Base-by-base conservation (phyloP, 148 eudicot genomes). In the Rhododendron henanense region DNA sequence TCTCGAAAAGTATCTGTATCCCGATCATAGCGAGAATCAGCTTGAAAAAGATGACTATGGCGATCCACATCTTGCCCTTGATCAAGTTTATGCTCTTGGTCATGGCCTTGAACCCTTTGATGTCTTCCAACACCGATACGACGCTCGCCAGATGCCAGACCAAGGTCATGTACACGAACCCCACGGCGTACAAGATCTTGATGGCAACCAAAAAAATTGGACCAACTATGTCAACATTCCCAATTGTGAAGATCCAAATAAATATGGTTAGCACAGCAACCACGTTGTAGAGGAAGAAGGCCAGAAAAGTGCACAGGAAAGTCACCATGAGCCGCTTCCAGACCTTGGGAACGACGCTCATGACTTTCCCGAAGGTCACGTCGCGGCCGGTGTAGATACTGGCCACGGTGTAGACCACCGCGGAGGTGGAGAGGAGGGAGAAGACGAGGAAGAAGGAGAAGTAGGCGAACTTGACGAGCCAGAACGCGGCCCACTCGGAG, bases 401-500 rank as follows among this genome's bases (percentile, higher is more conserved):
- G 53, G 91, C 89, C 8, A 87, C 75, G 80, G 89, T 82, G 81
- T 87, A 87, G n/a, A 89, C 89, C 6, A 89, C 85, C 0, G 87
- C 87, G 21, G 89, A 78, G 51, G 91, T 89, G 7, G 91, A 89
- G 51, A 89, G 87, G 51, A 89, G 89, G n/a, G 88, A 85, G 39
- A 89, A 51, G 14, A 85, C 48, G 37, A 87, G 74, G 84, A 85
- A 51, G 37, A 82, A 69, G 18, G 33, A 83, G 10, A 89, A 79
- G 33, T 87, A 88, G 18, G 86, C 86, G 31, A 31, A 28, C 28
- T 28, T 28, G 28, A 28, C 28, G 28, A 28, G 28, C 28, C 28
- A 28, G 28, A 28, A 28, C 28, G 28, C 28, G 28, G 28, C 28
- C 28, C 28, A 28, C 28, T 28, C 28, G 28, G 28, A 28, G 28